Evolutionary conservation across 1,284 basidiomycete genomes (phyloP).

Genomic region (Ganoderma leucocontextum): DNA sequence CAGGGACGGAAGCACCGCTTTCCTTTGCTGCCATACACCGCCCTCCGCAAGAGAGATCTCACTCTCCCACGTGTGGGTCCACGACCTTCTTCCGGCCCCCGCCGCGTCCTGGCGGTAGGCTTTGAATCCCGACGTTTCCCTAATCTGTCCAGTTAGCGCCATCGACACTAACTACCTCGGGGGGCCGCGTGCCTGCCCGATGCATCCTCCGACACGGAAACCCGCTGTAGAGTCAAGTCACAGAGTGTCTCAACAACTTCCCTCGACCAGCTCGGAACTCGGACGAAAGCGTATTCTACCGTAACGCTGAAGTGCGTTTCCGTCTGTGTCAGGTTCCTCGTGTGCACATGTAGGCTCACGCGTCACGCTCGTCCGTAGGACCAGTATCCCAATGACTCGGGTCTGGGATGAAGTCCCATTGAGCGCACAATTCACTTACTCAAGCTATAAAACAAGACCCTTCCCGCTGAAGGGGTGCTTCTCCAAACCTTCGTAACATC

Average conservation of each 20-base stretch:
- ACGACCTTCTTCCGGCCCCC: conserved; percentile 22
- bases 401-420: background rate
- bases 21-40: background rate
- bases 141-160: conserved; percentile 14
- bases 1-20: conserved; percentile 7
- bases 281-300: conserved; percentile 12
- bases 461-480: background rate
- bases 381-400: conserved; percentile 26
- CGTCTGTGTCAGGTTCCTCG: background rate
- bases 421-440: background rate
- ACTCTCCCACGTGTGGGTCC: conserved; percentile 4
- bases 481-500: conserved; percentile 6
- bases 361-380: conserved; percentile 20
- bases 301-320: conserved; percentile 4
- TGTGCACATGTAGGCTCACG: conserved; percentile 5
- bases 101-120: conserved; percentile 23
- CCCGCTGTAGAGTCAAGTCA: conserved; percentile 13
- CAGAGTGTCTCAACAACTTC: conserved; percentile 11
- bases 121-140: conserved; percentile 23
- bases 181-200: conserved; percentile 26
- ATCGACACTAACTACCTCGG: conserved; percentile 1
- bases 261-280: conserved; percentile 25
- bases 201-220: conserved; percentile 11
- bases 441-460: conserved; percentile 19
- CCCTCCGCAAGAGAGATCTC: background rate